Percentiles rank a stretch among this genome's conserved stretches.
Evolutionary conservation across 2,329 filamentous ascomycete genomes (phyloP).

Genomic region (Bertia moriformis): DNA sequence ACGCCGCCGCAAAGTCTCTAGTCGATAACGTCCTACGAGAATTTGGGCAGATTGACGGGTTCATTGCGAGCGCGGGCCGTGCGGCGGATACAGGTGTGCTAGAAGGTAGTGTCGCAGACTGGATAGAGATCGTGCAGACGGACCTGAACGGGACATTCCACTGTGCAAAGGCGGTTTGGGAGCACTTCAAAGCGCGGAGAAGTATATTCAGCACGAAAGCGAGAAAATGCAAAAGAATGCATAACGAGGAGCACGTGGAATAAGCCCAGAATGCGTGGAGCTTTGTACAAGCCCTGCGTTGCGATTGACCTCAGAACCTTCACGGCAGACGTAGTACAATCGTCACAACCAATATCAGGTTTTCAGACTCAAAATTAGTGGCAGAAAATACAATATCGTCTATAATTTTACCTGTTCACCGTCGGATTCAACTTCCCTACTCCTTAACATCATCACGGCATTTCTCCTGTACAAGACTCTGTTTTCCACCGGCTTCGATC

Average conservation of each 20-base stretch:
- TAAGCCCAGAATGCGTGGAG: no score
- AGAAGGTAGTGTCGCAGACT: background rate
- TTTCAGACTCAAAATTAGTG: no score
- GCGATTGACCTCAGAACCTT: no score
- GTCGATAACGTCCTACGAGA: background rate
- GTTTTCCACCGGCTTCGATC: constrained; percentile 28
- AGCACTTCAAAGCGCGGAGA: background rate
- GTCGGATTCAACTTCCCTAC: background rate
- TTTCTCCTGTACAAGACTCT: constrained; percentile 22
- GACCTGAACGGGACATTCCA: background rate
- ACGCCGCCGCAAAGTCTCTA: background rate
- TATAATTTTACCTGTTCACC: constrained; percentile 7
- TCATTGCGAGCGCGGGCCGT: background rate
- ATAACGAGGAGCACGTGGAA: no score
- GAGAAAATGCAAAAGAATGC: no score
- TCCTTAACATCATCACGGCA: constrained; percentile 16
- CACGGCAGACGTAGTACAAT: no score
- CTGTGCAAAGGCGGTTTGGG: background rate
- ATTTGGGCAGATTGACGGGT: background rate
- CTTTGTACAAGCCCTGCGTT: no score
- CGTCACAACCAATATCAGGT: no score
- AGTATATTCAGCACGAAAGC: no score
- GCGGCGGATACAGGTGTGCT: background rate
- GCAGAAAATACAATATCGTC: no score
- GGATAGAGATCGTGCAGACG: background rate